Base-by-base conservation (phyloP, 345 rosid species). In the Trapa bicornis region DNA sequence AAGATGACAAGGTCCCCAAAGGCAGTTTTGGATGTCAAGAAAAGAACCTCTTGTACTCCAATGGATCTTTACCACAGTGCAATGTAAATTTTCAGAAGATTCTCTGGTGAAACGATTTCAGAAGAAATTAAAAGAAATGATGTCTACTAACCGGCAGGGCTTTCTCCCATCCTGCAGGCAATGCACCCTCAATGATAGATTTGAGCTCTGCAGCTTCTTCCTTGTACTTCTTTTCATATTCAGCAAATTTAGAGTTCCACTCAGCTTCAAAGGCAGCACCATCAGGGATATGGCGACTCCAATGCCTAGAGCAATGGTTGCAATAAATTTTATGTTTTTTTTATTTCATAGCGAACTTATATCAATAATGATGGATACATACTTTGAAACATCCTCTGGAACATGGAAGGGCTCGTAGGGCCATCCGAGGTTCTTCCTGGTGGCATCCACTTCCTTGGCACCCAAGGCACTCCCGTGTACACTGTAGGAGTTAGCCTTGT, bases 381-480 rank as follows among this genome's bases (percentile, higher is more conserved):
- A 95, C 99, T 74, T 86, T 69, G 85, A 87, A 71, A 95, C 96
- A 67, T 91, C 96, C 63, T 89, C 98, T 22, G 98, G 99, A 43
- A 91, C 99, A 68, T 87, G 90, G 87, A 95, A 87, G 22, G 99
- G 96, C 80, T 86, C 96, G 45, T 73, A 71, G 14, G 96, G 89
- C 99, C 99, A 95, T 69, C 84, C 96, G 43, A 95, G 98, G 85
- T 95, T 95, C 76, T 83, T 68, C 83, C 99, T 91, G 17, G 99
- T 95, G 74, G 99, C 99, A 66, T 91, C 99, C 33, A 95, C 99
- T 89, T 95, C 99, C 80, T 91, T 95, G 79, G 96, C 81, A 36
- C 99, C 99, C 67, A 95, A 76, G 68, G 99, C 99, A 78, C 90
- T 84, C 37, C 99, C 99, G 60, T 95, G 99, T 39, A 91, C 99